These are phyloP conservation scores for Colletotrichum noveboracense DNA, from an alignment of 2,329 filamentous ascomycete genomes.

Conservation along the genomic window DNA sequence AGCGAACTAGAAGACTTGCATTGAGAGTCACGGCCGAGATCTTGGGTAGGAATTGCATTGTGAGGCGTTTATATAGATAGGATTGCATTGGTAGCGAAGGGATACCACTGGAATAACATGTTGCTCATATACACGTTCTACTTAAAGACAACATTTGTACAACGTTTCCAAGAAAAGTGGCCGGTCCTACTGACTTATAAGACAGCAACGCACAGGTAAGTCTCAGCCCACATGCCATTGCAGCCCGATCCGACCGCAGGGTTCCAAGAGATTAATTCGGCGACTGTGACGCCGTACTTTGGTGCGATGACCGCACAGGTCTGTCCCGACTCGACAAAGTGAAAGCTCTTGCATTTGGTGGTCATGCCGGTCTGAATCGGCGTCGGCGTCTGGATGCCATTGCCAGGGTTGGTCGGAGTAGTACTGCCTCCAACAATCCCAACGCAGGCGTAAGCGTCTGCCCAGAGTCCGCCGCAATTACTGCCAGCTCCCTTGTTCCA, in stretches of 20 bases:
- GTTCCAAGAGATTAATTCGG: constrained; percentile 5
- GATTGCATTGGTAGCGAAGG: not conserved
- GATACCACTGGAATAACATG: not conserved
- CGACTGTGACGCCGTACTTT: not conserved
- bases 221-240: not conserved
- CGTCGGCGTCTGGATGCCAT: constrained; percentile 17
- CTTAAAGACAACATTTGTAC: not conserved
- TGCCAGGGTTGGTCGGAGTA: not conserved
- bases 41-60: not conserved
- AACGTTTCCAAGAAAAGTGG: not conserved
- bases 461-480: constrained; percentile 29
- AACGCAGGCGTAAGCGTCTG: constrained; percentile 16
- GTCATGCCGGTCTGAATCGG: constrained; percentile 17
- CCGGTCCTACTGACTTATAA: not conserved
- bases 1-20: fast-evolving
- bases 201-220: not conserved
- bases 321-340: not conserved
- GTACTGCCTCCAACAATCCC: not conserved
- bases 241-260: not conserved
- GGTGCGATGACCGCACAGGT: constrained; percentile 6
- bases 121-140: not conserved
- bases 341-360: constrained; percentile 19
- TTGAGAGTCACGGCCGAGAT: not conserved
- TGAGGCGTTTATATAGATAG: not conserved
- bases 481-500: constrained; percentile 36